These are phyloP conservation scores for Nepenthes mirabilis DNA, from an alignment of 148 eudicot species.

Conservation along the genomic window DNA sequence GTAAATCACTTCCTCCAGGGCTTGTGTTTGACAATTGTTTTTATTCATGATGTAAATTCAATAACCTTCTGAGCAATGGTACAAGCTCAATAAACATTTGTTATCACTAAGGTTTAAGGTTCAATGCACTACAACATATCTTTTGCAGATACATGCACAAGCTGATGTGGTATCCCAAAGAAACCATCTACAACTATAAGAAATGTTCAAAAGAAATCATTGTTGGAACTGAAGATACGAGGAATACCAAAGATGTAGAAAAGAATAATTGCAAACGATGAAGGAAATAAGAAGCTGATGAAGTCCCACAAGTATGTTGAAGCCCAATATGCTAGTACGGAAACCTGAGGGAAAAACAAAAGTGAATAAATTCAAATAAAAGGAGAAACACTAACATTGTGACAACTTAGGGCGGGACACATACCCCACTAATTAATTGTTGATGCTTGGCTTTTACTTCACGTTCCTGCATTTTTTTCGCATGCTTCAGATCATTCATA, in stretches of 20 bases:
- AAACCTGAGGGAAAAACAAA: constrained; percentile 42
- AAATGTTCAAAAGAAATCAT: not conserved
- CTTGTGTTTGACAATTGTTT: too few species aligned
- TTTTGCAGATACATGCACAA: too few species aligned
- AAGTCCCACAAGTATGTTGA: constrained; percentile 91
- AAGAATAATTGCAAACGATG: constrained; percentile 68
- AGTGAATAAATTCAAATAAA: constrained; percentile 6
- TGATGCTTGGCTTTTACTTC: constrained; percentile 98
- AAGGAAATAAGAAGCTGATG: constrained; percentile 87
- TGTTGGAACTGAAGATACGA: not conserved
- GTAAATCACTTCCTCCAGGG: too few species aligned
- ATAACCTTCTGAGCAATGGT: too few species aligned
- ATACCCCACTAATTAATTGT: constrained; percentile 96
- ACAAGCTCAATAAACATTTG: too few species aligned
- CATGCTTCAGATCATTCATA: not conserved
- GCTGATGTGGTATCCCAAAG: too few species aligned
- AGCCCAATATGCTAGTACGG: constrained; percentile 77
- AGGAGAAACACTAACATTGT: not conserved
- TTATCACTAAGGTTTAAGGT: too few species aligned
- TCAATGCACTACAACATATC: too few species aligned
- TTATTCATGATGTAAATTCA: too few species aligned
- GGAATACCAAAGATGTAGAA: constrained; percentile 77
- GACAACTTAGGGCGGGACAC: constrained; percentile 4
- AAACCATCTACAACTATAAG: not conserved
- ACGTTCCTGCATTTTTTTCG: constrained; percentile 48